Base-by-base conservation (phyloP, 768 basidiomycete genomes). In the Asterophora lycoperdoides region DNA sequence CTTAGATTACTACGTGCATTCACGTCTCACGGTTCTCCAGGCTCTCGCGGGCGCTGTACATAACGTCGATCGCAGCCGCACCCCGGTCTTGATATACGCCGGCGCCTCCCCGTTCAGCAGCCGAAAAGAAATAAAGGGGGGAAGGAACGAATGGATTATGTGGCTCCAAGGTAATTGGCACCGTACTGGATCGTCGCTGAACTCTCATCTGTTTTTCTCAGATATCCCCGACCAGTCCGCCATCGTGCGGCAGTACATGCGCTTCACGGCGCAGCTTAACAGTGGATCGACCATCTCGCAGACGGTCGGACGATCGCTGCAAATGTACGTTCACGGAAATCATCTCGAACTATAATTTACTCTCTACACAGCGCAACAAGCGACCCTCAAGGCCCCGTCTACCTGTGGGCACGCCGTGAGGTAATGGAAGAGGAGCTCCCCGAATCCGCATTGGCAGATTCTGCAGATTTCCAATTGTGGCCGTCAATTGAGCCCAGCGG, bases 161-260 rank as follows among this genome's bases (percentile, higher is more conserved):
- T 84, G 83, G 78, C 50, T 81, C 2, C 84, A 88, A 70, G 84
- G 84, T 80, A 53, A 30, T 15, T 17, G 5, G 5, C 29, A 5
- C 5, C 10, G 10, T 29, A 10, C 10, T 29, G 29, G 29, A 29
- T 29, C 5, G 6, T 5, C 10, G 5, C 10, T 29, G 29, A 29
- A 29, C 29, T 29, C 29, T 29, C 10, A 10, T 29, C 29, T n/a
- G 29, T 29, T 5, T 10, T 10, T 5, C 29, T 29, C n/a, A 86
- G 83, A 87, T 61, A 71, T 81, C 5, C 80, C 79, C n/a, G 86
- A 88, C 58, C 86, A 89, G 56, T 57, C 83, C 1, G 71, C 76
- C 4, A 86, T 88, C 45, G 77, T 86, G 20, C 77, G 86, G 1
- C 84, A 86, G 56, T 89, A 88, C 60, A 88, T 86, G 85, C 72